Base-by-base conservation (phyloP, 768 basidiomycete genomes). In the Tylopilus vinaceipallidus region DNA sequence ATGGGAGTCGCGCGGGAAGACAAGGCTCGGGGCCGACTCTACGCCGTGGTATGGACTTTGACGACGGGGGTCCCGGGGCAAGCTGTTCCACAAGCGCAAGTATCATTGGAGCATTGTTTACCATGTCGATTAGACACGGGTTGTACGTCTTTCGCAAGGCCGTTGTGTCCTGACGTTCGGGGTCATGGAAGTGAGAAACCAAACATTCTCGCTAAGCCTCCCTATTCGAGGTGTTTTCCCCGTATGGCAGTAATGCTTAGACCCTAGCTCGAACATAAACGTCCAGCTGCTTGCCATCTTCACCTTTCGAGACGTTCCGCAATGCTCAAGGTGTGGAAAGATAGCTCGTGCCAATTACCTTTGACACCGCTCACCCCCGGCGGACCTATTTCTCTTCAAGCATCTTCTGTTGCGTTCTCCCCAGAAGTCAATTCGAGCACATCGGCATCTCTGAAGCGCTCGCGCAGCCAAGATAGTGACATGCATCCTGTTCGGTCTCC, bases 1-100 rank as follows among this genome's bases (percentile, higher is more conserved):
- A 78, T 13, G 88, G 88, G 38, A 90, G 75, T n/a, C 87, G 77
- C 44, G 76, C 79, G 27, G 82, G 85, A 29, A 90, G 73, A 63
- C 84, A 86, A 49, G 78, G 78, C 10, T 79, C 71, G 3, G 80
- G 75, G 9, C 55, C 55, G 3, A 81, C 56, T 36, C 75, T 75
- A 51, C 61, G 69, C 50, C 79, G 75, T 44, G 68, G 46, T 20
- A 38, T 33, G 12, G 70, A 68, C 27, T 56, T 55, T 9, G 49
- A 46, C 34, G 56, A 43, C 16, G 36, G 38, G 26, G 53, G 36
- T 9, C 63, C 61, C 22, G 57, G 49, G 30, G 55, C 39, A 22
- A 70, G 49, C 17, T 58, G 59, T 40, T 65, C 61, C 27, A 59
- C 59, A n/a, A 75, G 56, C 19, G 53, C 53, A 16, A 52, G 49